Base-by-base conservation (phyloP, 192 early-diverging fungal genomes). In the Entomortierella lignicola region DNA sequence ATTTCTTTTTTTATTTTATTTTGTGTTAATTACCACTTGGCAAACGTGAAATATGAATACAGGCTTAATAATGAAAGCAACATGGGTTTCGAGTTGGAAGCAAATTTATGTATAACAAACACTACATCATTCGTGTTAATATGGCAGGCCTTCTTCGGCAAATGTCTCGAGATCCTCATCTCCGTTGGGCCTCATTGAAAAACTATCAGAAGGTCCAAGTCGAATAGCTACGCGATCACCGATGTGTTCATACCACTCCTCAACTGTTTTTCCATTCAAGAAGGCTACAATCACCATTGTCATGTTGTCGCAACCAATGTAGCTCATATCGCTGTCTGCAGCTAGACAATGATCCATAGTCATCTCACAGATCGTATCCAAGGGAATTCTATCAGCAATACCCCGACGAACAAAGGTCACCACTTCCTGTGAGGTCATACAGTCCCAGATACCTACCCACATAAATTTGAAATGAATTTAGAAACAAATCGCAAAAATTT, bases 251-350 rank as follows among this genome's bases (percentile, higher is more conserved):
- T 89, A 85, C 97, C 97, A 99, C 80, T 95, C 88, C 8, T 93
- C 89, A 55, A 86, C 84, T 37, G 86, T 88, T 68, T 85, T 89
- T 39, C 94, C 95, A 58, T 93, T 87, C 66, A 98, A 86, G 47
- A 98, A 77, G 7, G 87, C 98, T 11, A 96, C 90, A 41, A 99
- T 94, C 27, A 98, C 84, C 18, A 98, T 91, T 1, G 98, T 98
- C 98, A 99, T 99, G 84, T 99, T 99, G 84, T 99, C 98, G 84
- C 97, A 99, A 21, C 98, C 98, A 48, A 99, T 90, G 26, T 94
- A 93, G 55, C 92, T 94, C 61, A 95, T 83, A 39, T 96, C 96
- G 69, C 87, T 91, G 71, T 96, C 95, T 27, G 89, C 81, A 27
- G 97, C 96, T 63, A 99, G 86, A 69, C 98, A 98, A 57, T 87